Percentiles rank a stretch among this genome's conserved stretches.
Conservation (phyloP, 2,329 filamentous ascomycete genomes). For the Metarhizium robertsii region DNA sequence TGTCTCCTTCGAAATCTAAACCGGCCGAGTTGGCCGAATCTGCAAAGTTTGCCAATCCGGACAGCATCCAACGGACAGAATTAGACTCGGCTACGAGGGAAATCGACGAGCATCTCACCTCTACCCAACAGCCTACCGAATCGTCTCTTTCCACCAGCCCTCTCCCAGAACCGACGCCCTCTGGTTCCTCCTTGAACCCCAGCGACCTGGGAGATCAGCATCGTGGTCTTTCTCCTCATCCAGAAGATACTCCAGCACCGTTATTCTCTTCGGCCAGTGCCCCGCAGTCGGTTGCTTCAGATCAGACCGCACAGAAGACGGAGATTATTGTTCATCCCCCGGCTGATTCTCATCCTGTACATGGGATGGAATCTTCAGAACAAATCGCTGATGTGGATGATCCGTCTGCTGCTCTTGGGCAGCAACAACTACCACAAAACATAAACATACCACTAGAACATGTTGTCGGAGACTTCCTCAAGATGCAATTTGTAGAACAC, state of each 20-base stretch:
- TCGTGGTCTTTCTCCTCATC: constrained; percentile 38
- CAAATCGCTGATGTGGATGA: constrained; percentile 3
- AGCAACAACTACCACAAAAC: constrained; percentile 4
- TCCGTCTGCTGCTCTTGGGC: constrained; percentile 7
- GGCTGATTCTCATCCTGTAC: not conserved
- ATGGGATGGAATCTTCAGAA: constrained; percentile 2
- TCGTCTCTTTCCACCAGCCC: not conserved
- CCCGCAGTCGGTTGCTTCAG: not conserved
- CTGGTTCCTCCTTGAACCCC: constrained; percentile 6
- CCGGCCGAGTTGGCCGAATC: constrained; percentile 1
- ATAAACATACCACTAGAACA: constrained; percentile 34
- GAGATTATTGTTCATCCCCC: constrained; percentile 4
- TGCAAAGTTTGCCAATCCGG: not conserved
- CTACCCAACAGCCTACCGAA: not conserved
- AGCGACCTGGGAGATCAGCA: constrained; percentile 9
- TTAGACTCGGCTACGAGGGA: not conserved
- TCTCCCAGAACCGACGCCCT: constrained; percentile 10
- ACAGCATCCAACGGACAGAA: not conserved
- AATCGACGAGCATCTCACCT: not conserved
- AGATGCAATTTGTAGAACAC: constrained; percentile 93
- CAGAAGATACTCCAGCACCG: constrained; percentile 61
- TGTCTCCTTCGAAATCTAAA: constrained; percentile 40
- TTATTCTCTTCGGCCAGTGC: constrained; percentile 29
- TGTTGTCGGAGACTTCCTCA: constrained; percentile 88
- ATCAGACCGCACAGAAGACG: not conserved